Base-by-base conservation (phyloP, 1,139 yeast species). In the Yamadazyma atmosphaerica region DNA sequence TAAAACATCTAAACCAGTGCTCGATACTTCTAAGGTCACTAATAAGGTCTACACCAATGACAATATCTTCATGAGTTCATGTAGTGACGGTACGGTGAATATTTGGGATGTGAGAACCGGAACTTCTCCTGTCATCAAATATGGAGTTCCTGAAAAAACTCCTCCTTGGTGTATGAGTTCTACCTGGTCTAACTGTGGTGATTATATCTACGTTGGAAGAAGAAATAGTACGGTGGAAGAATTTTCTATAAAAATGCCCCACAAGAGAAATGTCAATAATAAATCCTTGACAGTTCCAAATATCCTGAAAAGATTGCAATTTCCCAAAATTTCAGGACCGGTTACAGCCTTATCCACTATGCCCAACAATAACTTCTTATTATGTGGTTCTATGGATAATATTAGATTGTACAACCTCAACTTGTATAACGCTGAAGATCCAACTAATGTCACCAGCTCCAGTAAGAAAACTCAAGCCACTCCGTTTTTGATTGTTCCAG, bases 141-240 rank as follows among this genome's bases (percentile, higher is more conserved):
- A 86, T 16, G 79, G 81, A 1, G 77, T 82, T 3, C 80, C 88
- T 0, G 68, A 74, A 5, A 80, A 80, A 1, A 76, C 82, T 0
- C 96, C 98, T 1, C 98, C 98, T 0, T 92, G 98, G 98, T 85
- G 96, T 61, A 83, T 86, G 77, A 77, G 88, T n/a, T 82, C 96
- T 0, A 79, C 88, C 37, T 94, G 98, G 98, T 83, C 96, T 4
- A 71, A 73, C 39, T 83, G 83, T 52, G 98, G 98, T 7, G 83
- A 86, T 42, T 72, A 68, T 34, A 74, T 90, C 11, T 92, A 74
- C 53, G 89, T 83, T 3, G 98, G 98, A 1, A 75, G 98, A 47
- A 77, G 98, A 58, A 92, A 90, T 58, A 84, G 94, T 33, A 74
- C 84, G 0, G 89, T 90, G 4, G 98, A 92, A 50, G 96, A 88